Evolutionary conservation across 495 filamentous ascomycete genomes (phyloP).

Genomic region (Pyronema domesticum): DNA sequence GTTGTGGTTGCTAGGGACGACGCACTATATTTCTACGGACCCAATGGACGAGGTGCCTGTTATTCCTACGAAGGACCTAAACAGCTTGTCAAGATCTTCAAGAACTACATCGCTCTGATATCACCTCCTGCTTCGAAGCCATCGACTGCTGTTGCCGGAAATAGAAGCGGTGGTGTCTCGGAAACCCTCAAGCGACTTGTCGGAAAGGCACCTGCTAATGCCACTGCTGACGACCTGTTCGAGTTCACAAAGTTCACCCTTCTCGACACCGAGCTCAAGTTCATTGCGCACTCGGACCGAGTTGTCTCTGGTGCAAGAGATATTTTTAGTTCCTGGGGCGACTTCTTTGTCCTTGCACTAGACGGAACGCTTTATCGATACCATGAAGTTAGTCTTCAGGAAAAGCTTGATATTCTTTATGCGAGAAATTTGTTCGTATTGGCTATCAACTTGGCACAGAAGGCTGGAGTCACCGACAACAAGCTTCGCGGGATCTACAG

Average conservation of each 20-base stretch:
- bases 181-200: conserved; percentile 37
- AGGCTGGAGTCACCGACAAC: conserved; percentile 54
- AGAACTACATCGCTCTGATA: conserved; percentile 73
- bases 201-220: conserved; percentile 41
- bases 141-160: conserved; percentile 18
- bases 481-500: conserved; percentile 86
- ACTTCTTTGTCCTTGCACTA: conserved; percentile 67
- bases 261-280: conserved; percentile 75
- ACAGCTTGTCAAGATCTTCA: conserved; percentile 59
- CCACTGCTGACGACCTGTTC: conserved; percentile 54
- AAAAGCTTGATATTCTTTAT: conserved; percentile 85
- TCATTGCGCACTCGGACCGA: conserved; percentile 76
- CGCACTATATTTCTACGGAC: conserved; percentile 81
- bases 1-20: conserved; percentile 83
- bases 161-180: conserved; percentile 23
- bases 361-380: conserved; percentile 85
- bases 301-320: conserved; percentile 59
- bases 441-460: conserved; percentile 86
- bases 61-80: conserved; percentile 85
- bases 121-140: conserved; percentile 45
- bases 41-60: conserved; percentile 67
- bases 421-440: conserved; percentile 81
- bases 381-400: conserved; percentile 75
- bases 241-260: conserved; percentile 72
- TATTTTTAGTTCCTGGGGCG: conserved; percentile 77